phyloP scores from a whole-genome alignment of 2,329 filamentous ascomycete genomes.

The Pseudopithomyces chartarum region DNA sequence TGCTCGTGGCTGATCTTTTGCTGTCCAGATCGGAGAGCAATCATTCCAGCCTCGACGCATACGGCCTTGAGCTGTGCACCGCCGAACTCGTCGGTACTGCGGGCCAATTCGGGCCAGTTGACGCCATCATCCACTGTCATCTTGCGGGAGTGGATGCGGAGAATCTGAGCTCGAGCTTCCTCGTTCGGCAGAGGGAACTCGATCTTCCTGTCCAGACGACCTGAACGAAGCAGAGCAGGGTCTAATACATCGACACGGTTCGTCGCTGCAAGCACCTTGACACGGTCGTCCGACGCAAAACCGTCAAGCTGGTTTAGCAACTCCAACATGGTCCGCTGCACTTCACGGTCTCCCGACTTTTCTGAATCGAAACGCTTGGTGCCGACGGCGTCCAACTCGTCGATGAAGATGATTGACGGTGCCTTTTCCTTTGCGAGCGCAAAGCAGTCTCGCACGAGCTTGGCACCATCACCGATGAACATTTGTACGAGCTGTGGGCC shows the following conservation, averaged over 20 bases:
- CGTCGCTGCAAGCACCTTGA: constrained; percentile 94
- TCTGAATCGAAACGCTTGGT: constrained; percentile 99
- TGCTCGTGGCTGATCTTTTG: constrained; percentile 98
- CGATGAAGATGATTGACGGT: constrained; percentile 98
- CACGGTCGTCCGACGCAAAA: constrained; percentile 93
- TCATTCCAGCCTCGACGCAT: constrained; percentile 99
- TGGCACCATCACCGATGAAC: constrained; percentile 99
- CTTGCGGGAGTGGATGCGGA: constrained; percentile 96
- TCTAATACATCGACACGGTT: constrained; percentile 95
- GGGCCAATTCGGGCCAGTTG: constrained; percentile 94
- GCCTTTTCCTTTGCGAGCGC: constrained; percentile 98
- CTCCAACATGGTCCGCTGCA: constrained; percentile 98
- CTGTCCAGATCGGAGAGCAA: constrained; percentile 90
- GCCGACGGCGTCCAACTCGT: constrained; percentile 96
- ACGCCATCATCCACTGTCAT: constrained; percentile 94
- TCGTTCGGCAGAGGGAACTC: constrained; percentile 98
- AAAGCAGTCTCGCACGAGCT: constrained; percentile 96
- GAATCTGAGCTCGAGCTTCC: constrained; percentile 93
- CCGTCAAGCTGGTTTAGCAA: constrained; percentile 97
- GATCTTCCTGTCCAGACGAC: constrained; percentile 94
- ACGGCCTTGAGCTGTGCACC: constrained; percentile 98
- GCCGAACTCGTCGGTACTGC: constrained; percentile 97
- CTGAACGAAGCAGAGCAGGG: constrained; percentile 86
- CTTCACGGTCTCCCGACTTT: constrained; percentile 96
- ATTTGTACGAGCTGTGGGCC: constrained; percentile 98